phyloP scores from a whole-genome alignment of 345 rosid genomes.

The Carallia pectinifolia region DNA sequence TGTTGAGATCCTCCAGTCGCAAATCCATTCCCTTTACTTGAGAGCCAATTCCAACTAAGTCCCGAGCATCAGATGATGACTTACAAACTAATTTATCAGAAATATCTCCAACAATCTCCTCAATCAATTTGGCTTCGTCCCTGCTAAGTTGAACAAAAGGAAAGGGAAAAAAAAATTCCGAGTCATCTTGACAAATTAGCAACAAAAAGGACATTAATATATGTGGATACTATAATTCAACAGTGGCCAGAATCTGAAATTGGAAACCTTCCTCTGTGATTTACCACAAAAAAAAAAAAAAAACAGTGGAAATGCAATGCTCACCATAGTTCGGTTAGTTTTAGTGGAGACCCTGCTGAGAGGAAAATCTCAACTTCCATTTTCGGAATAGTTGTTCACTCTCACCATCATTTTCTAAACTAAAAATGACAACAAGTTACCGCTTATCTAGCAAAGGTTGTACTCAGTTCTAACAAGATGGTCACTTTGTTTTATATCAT shows the following conservation, averaged over 20 bases:
- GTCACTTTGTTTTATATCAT: too few relatives aligned
- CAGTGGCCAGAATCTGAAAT: not conserved
- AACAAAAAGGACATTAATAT: too few relatives aligned
- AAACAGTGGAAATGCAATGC: not conserved
- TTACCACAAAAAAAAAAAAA: not conserved
- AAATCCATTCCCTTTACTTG: not conserved
- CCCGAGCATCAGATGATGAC: not conserved
- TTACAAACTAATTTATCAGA: not conserved
- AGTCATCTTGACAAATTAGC: not conserved
- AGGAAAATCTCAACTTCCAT: too few relatives aligned
- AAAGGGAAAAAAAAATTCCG: not conserved
- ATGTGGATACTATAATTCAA: too few relatives aligned
- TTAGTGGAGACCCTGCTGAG: too few relatives aligned
- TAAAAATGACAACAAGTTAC: too few relatives aligned
- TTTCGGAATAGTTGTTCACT: too few relatives aligned
- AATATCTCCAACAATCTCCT: conserved; percentile 9
- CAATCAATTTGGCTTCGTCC: conserved; percentile 3
- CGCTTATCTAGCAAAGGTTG: too few relatives aligned
- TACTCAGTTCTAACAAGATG: too few relatives aligned
- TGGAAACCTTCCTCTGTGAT: not conserved
- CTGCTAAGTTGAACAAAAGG: not conserved
- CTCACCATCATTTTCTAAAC: too few relatives aligned
- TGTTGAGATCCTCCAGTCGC: not conserved
- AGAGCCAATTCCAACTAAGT: conserved; percentile 12
- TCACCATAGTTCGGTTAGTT: too few relatives aligned